Evolutionary conservation across 768 basidiomycete genomes (phyloP), one percentile per base, ranked within the genome.

Genomic region (Tricholoma matsutake): DNA sequence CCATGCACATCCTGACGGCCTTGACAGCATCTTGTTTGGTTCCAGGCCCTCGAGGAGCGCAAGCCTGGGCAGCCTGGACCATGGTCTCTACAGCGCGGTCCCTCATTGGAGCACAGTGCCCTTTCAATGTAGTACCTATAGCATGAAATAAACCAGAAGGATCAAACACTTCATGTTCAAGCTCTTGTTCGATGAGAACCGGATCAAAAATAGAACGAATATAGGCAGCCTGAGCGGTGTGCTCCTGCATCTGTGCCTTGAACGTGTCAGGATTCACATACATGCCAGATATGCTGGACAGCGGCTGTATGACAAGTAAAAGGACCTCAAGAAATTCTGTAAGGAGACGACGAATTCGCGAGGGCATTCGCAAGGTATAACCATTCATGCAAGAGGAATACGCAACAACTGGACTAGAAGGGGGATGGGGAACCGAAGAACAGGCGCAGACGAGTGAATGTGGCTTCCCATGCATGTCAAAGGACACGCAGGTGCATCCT

Each of bases 91-190:
- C 88, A 47, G 86, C 83, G 13, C 78, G 82, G 74, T 97, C 95
- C 35, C 95, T 81, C 87, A 96, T 95, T 13, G 95, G 95, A 6
- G 95, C 95, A 63, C 95, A 96, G 67, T 97, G 94, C 35, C 86
- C 85, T 73, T 96, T 93, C 63, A 96, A 81, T 16, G 89, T 89
- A 63, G 84, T 79, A 13, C 92, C 94, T 61, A 97, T 87, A 61
- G 86, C 85, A 51, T 80, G 71, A 75, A 96, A 94, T 52, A 96
- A 80, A 9, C 86, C 86, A 6, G 86, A 83, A 25, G 91, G 86
- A 75, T 94, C 91, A 70, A 92, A 94, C 8, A 91, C 76, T 34
- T 83, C 81, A 63, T 88, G 88, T 57, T 79, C 81, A 65, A 94
- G 83, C 75, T 96, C 92, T 72, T 91, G 89, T 69, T 88, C 83